A percentile compares a stretch with the other conserved stretches of the same genome.
phyloP scores from a whole-genome alignment of 2,329 filamentous ascomycete genomes.

The Sporothrix protearum region DNA sequence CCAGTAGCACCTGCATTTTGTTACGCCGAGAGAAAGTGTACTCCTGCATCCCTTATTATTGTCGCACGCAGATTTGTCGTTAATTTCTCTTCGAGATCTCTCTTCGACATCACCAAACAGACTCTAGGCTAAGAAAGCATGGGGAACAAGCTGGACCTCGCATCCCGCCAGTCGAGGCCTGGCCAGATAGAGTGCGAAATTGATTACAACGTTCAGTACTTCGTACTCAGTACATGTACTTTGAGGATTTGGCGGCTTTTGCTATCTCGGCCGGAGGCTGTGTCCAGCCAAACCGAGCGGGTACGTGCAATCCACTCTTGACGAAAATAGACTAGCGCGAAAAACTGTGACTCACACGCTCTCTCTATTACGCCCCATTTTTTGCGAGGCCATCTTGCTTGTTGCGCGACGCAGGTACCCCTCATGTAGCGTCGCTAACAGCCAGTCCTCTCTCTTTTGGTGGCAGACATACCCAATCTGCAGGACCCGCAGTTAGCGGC shows the following conservation, averaged over 20 bases:
- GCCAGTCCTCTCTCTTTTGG: background rate
- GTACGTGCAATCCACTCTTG: background rate
- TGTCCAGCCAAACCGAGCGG: constrained; percentile 13
- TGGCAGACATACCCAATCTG: background rate
- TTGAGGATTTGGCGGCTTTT: constrained; percentile 13
- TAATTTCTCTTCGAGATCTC: too few relatives aligned
- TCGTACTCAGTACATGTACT: too few relatives aligned
- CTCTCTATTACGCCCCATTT: constrained; percentile 5
- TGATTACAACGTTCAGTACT: too few relatives aligned
- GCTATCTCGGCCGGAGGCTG: constrained; percentile 21
- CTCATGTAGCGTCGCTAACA: background rate
- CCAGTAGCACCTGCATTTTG: background rate
- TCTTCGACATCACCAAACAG: background rate
- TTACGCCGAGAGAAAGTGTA: background rate
- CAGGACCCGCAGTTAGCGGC: constrained; percentile 1
- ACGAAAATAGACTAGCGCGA: background rate
- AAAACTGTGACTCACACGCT: constrained; percentile 24
- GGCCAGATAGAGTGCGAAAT: background rate
- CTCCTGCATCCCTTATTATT: background rate
- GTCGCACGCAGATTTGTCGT: background rate
- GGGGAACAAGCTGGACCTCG: background rate
- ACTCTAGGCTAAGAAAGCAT: background rate
- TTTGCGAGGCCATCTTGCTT: constrained; percentile 10
- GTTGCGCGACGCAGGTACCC: background rate
- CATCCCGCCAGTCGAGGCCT: background rate